Base-by-base conservation (phyloP, 2,329 filamentous ascomycete genomes). In the Pseudocercospora ulei region DNA sequence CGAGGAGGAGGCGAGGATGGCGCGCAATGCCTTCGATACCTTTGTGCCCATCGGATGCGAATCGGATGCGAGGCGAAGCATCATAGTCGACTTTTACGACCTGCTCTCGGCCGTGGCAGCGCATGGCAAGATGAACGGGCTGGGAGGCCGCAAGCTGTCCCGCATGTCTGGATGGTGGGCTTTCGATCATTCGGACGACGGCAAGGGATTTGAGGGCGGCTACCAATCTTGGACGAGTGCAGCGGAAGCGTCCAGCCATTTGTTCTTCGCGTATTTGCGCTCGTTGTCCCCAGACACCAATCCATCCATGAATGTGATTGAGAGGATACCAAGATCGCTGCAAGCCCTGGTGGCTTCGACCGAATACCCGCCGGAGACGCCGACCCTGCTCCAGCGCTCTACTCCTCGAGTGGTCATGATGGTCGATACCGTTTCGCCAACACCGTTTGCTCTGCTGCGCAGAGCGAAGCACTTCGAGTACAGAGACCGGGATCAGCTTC, bases 121-220 rank as follows among this genome's bases (percentile, higher is more conserved):
- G 8, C 84, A 95, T 56, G 84, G 84, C 51, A 96, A 96, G 66
- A 77, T 70, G 38, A 98, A 98, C 60, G 90, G 90, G 27, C 75
- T 98, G 47, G 84, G 86, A 44, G 90, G 90, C 16, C 78, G 87
- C 48, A 96, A 96, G 62, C 72, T 98, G 38, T 96, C 90, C 6
- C 76, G 90, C 50, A 84, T 93, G 72, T 90, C 88, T 25, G 86
- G 87, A 29, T 98, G 90, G 90, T 98, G 90, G 90, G 86, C 88
- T 1, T 98, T 98, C 59, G 88, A 95, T 56, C 84, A 92, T 51
- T 75, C 71, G 30, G 87, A 96, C 58, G 78, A 78, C 4, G 82
- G 82, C 26, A 88, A 82, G 58, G 90, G 90, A 9, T 98, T 98
- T 53, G 90, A 96, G 51, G 84, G 84, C 25, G 87, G 88, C 38